Base-by-base conservation (phyloP, 257 asterid genomes). In the Parsonsia alboflavescens region DNA sequence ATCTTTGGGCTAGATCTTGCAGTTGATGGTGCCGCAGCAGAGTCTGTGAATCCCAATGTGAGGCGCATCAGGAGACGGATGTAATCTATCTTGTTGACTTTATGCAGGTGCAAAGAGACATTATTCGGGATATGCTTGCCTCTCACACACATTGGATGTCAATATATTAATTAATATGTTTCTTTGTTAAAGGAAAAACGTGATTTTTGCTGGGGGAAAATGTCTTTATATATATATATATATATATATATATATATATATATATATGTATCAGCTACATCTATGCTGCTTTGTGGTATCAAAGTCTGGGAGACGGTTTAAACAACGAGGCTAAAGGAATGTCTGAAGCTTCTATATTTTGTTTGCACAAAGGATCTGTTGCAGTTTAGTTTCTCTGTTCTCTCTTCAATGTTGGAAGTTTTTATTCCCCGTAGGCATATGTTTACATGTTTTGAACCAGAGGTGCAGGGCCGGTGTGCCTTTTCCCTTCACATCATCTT, bases 1-100 rank as follows among this genome's bases (percentile, higher is more conserved):
- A 86, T 89, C 71, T 81, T 91, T 42, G 97, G 96, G 71, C 85
- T 93, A 24, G 94, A 89, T 82, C 66, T 93, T 78, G 96, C 88
- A 28, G 85, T 86, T 3, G 96, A 85, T 81, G 91, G 87, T 50
- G 87, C 73, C 22, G 85, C 74, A 9, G 87, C 92, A 16, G 96
- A 87, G 64, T 81, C 89, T 19, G 85, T 76, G 73, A 87, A 86
- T 80, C 85, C 87, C 46, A 81, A 70, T 26, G 83, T 78, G 52
- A 85, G 98, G 76, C 92, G 96, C 63, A 42, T 86, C 77, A 72
- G 96, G 73, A 93, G 96, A 83, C 85, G 93, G 80, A 76, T 59
- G 76, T 93, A 87, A 77, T 82, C 46, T 42, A 33, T 76, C 46
- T 77, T 24, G 6, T 72, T 48, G 74, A 48, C 45, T 13, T n/a